Evolutionary conservation across 108 stramenopile species (phyloP).

Genomic region (Pseudonitzschia delicatissima): DNA sequence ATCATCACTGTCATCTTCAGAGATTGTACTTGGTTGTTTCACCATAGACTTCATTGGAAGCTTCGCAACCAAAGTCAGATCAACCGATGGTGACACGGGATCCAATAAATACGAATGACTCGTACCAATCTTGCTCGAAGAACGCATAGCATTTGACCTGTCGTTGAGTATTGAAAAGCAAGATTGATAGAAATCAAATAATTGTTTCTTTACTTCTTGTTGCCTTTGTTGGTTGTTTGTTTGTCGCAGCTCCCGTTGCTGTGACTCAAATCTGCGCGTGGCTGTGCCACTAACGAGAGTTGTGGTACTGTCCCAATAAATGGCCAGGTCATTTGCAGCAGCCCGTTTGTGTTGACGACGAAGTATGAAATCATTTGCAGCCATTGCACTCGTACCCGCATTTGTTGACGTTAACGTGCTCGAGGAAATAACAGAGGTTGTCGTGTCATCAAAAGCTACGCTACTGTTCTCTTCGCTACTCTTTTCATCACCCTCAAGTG

Average conservation of each 20-base stretch:
- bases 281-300: slow-evolving; percentile 15
- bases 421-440: background rate
- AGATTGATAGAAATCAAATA: slow-evolving; percentile 9
- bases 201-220: background rate
- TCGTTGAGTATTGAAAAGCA: slow-evolving; percentile 18
- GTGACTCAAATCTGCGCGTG: background rate
- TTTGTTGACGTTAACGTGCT: background rate
- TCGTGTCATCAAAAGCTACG: slow-evolving; percentile 12
- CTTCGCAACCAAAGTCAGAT: slow-evolving; percentile 38
- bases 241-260: background rate
- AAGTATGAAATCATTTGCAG: background rate
- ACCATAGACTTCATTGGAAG: background rate
- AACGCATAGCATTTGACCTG: background rate
- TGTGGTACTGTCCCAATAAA: slow-evolving; percentile 62
- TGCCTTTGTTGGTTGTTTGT: background rate
- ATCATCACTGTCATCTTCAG: slow-evolving; percentile 1
- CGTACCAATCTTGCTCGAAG: background rate
- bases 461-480: background rate
- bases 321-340: slow-evolving; percentile 48
- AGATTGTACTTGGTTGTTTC: background rate
- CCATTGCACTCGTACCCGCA: background rate
- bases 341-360: slow-evolving; percentile 39
- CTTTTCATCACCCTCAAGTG: background rate
- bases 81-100: slow-evolving; percentile 66
- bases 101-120: slow-evolving; percentile 54